These are phyloP conservation scores for Nothophaeocryptopus gaeumannii DNA, from an alignment of 2,329 filamentous ascomycete genomes.

Conservation along the genomic window DNA sequence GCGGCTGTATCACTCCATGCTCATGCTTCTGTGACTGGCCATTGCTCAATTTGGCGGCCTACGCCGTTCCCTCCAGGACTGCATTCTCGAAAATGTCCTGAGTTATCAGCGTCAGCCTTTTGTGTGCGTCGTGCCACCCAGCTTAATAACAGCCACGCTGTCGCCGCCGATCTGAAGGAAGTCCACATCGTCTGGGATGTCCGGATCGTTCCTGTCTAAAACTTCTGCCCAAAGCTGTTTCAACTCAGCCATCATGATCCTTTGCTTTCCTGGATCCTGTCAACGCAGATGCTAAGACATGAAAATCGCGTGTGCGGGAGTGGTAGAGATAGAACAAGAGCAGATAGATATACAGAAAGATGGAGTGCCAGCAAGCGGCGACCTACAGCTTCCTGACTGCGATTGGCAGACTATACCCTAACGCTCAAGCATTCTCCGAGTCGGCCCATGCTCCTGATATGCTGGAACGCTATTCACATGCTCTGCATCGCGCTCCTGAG, in stretches of 20 bases:
- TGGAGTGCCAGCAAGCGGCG: too few relatives aligned
- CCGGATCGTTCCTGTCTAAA: background rate
- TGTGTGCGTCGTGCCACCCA: background rate
- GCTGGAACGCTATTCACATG: too few relatives aligned
- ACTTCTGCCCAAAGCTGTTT: background rate
- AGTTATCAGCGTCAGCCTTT: background rate
- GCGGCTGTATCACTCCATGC: background rate
- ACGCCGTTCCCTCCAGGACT: background rate
- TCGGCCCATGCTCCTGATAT: too few relatives aligned
- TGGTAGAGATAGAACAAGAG: too few relatives aligned
- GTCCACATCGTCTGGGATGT: background rate
- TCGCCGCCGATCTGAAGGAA: background rate
- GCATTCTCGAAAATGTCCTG: background rate
- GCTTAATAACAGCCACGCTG: background rate
- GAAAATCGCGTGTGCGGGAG: too few relatives aligned
- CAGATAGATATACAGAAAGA: too few relatives aligned
- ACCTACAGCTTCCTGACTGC: too few relatives aligned
- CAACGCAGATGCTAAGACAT: too few relatives aligned
- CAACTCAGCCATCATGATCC: background rate
- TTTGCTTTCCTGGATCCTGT: too few relatives aligned
- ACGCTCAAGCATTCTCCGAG: too few relatives aligned
- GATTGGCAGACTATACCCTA: too few relatives aligned
- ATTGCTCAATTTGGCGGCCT: background rate
- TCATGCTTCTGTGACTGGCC: background rate
- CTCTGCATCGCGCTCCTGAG: too few relatives aligned